A percentile compares a stretch with the other conserved stretches of the same genome.
Conservation (phyloP, 768 basidiomycete species). For the Boletus insuetus region DNA sequence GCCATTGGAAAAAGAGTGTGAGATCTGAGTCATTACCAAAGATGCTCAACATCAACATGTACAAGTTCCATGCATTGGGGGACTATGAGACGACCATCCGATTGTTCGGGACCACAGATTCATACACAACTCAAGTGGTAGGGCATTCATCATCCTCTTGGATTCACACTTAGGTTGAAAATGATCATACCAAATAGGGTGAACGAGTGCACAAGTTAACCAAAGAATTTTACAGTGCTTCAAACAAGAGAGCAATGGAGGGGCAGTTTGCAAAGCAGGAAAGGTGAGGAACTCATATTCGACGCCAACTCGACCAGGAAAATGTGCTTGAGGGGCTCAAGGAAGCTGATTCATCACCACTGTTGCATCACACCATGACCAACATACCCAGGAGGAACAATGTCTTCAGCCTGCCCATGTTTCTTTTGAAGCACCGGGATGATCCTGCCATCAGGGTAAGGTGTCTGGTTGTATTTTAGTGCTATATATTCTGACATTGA, state of each 20-base stretch:
- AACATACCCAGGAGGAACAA: not conserved
- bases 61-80: conserved; percentile 11
- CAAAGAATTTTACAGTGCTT: conserved; percentile 26
- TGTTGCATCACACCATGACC: not conserved
- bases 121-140: not conserved
- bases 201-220: conserved; percentile 2
- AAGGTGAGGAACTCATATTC: not conserved
- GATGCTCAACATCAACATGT: conserved; percentile 25
- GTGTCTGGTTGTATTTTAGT: not conserved
- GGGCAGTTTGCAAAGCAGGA: conserved; percentile 8
- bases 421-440: not conserved
- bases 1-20: not conserved
- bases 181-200: not conserved
- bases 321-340: not conserved
- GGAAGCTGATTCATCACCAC: not conserved
- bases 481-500: not conserved
- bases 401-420: not conserved
- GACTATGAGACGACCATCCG: conserved; percentile 18
- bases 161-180: too few relatives aligned
- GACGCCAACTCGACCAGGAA: not conserved
- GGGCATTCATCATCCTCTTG: not conserved
- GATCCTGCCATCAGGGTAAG: not conserved
- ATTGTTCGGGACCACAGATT: too few relatives aligned
- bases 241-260: conserved; percentile 15
- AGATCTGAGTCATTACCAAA: not conserved